Evolutionary conservation across 805 yeast genomes (phyloP).

Genomic region (Citeromyces matritensis): DNA sequence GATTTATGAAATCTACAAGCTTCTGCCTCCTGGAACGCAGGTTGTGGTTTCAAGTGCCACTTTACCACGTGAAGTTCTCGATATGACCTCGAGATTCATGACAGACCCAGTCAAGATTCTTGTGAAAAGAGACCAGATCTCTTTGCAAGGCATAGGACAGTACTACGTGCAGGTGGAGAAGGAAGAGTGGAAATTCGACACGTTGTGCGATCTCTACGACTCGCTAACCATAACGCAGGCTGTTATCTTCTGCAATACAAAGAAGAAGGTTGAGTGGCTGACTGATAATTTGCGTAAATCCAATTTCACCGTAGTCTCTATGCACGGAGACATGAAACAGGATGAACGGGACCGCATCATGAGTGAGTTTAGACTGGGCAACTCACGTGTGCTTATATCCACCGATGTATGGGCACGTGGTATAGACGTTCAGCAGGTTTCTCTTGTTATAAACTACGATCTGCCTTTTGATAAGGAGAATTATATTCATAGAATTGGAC

Average conservation of each 20-base stretch:
- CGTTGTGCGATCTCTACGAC: constrained; percentile 89
- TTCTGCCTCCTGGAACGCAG: constrained; percentile 80
- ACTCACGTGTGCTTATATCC: constrained; percentile 81
- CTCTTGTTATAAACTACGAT: constrained; percentile 89
- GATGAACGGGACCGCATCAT: constrained; percentile 86
- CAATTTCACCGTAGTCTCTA: constrained; percentile 84
- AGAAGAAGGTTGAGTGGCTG: constrained; percentile 84
- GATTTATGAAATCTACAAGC: constrained; percentile 83
- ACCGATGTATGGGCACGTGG: constrained; percentile 97
- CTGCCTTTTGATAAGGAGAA: constrained; percentile 82
- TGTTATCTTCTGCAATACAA: constrained; percentile 94
- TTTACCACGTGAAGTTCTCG: constrained; percentile 83
- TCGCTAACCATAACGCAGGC: constrained; percentile 94
- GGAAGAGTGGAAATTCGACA: constrained; percentile 92
- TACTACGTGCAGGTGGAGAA: constrained; percentile 80
- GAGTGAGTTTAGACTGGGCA: constrained; percentile 92
- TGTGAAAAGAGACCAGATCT: constrained; percentile 90
- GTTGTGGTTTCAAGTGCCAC: constrained; percentile 94
- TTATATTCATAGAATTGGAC: constrained; percentile 95
- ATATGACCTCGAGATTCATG: constrained; percentile 87
- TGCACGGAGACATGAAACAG: constrained; percentile 95
- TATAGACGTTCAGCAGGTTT: constrained; percentile 95
- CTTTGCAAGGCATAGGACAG: constrained; percentile 92
- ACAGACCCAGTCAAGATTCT: constrained; percentile 86
- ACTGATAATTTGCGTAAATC: constrained; percentile 58